Base-by-base conservation (phyloP, 2,329 filamentous ascomycete genomes). In the Metarhizium album region DNA sequence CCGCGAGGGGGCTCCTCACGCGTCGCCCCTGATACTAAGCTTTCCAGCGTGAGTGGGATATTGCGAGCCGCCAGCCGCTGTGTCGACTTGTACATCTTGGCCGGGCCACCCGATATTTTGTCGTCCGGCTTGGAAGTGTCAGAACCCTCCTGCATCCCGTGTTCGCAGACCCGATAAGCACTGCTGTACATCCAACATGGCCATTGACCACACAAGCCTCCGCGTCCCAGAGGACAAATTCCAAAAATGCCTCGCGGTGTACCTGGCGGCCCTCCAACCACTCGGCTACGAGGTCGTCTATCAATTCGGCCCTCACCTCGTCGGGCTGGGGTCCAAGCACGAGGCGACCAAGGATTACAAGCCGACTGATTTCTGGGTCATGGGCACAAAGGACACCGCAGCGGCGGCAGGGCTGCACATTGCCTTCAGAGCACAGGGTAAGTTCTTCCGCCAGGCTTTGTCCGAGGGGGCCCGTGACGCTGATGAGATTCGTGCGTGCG, bases 171-270 rank as follows among this genome's bases (percentile, higher is more conserved):
- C n/a, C n/a, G n/a, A n/a, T n/a, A n/a, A n/a, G n/a, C n/a, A n/a
- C n/a, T n/a, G n/a, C n/a, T n/a, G n/a, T n/a, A n/a, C n/a, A n/a
- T 0, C 1, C 27, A 62, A 40, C 52, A 70, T 68, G 65, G 54
- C 62, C 31, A 65, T 70, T 53, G 62, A 67, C 43, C 68, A 70
- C 59, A 58, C 62, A 40, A 57, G 60, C 48, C 55, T 70, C 52
- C 50, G 48, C 20, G 58, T 66, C 47, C 57, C 66, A 46, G 53
- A 59, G 47, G 57, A 55, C 42, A 56, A 59, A 35, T 59, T 64
- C 59, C 51, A 60, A 48, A 54, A 62, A 23, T 51, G 58, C 40
- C 57, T 70, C 2, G 55, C 54, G 7, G 65, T 67, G 52, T 71
- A 71, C 58, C 56, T 62, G 33, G 57, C 58, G 8, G 64, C 63